Conservation (phyloP, 2,329 filamentous ascomycete species). For the Ophiocordyceps polyrhachis-furcata region DNA sequence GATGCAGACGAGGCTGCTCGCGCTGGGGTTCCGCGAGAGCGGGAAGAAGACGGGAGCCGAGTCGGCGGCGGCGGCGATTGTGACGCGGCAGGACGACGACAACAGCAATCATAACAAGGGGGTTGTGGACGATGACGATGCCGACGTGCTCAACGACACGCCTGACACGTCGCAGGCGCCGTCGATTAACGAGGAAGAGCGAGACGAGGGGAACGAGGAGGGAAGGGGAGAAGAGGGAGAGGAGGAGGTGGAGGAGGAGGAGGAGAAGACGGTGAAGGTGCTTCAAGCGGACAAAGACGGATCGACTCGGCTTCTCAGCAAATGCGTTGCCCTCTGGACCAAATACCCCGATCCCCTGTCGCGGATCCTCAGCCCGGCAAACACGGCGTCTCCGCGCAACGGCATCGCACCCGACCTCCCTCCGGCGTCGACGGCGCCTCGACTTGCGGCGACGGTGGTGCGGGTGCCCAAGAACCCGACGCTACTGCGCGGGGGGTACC, state of each 20-base stretch:
- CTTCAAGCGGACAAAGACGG: slow-evolving; percentile 24
- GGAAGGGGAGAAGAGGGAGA: slow-evolving; percentile 8
- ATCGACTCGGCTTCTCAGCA: slow-evolving; percentile 29
- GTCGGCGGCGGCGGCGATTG: not conserved
- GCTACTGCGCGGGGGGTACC: slow-evolving; percentile 70
- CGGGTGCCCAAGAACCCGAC: slow-evolving; percentile 63
- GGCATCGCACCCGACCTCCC: slow-evolving; percentile 32
- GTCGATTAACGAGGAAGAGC: slow-evolving; percentile 12
- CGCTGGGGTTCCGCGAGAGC: slow-evolving; percentile 27
- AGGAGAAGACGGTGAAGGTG: slow-evolving; percentile 4
- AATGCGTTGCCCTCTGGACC: slow-evolving; percentile 46
- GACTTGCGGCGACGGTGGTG: slow-evolving; percentile 58
- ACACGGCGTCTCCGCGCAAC: slow-evolving; percentile 50
- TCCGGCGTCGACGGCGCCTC: slow-evolving; percentile 32
- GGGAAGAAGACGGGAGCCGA: slow-evolving; percentile 9
- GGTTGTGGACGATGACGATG: slow-evolving; percentile 24
- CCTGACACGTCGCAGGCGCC: slow-evolving; percentile 31
- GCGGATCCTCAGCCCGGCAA: slow-evolving; percentile 37
- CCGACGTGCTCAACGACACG: slow-evolving; percentile 38
- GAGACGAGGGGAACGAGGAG: slow-evolving; percentile 1
- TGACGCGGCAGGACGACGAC: no score
- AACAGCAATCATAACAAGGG: no score
- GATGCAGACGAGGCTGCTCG: slow-evolving; percentile 45
- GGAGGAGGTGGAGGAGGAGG: slow-evolving; percentile 6
- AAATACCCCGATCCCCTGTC: slow-evolving; percentile 36